Conservation (phyloP, 2,329 filamentous ascomycete species). For the Penicillium sp. region DNA sequence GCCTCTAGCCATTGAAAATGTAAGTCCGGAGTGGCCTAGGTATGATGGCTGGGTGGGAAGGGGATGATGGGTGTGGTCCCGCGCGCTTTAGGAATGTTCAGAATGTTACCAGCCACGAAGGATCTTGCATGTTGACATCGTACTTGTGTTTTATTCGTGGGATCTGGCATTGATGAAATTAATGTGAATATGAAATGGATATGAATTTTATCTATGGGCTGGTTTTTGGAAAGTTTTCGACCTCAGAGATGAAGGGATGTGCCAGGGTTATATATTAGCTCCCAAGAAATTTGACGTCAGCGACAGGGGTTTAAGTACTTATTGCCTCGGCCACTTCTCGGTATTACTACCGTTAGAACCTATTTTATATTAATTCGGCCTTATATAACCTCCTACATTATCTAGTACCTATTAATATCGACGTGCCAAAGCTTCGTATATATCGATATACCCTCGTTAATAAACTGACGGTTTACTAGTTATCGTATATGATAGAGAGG, state of each 20-base stretch:
- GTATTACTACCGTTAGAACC: no score
- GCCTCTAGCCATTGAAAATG: neutral
- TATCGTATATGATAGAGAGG: no score
- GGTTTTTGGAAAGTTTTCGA: neutral
- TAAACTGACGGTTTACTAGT: no score
- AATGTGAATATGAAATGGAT: neutral
- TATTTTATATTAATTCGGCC: no score
- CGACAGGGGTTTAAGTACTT: neutral
- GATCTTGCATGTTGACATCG: slow-evolving; percentile 5
- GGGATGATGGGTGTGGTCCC: neutral
- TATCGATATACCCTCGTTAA: no score
- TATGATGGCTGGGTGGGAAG: neutral
- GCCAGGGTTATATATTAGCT: neutral
- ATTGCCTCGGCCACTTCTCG: neutral
- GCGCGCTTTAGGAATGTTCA: slow-evolving; percentile 18
- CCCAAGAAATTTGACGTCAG: neutral
- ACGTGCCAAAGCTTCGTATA: no score
- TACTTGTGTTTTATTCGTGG: neutral
- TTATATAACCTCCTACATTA: no score
- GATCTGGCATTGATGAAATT: neutral
- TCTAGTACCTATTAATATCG: no score
- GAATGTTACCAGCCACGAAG: slow-evolving; percentile 22
- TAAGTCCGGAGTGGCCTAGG: neutral
- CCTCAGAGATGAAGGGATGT: neutral
- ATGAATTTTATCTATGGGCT: neutral